Base-by-base conservation (phyloP, 1,139 yeast species). In the Protomyces arabidopsidicola region DNA sequence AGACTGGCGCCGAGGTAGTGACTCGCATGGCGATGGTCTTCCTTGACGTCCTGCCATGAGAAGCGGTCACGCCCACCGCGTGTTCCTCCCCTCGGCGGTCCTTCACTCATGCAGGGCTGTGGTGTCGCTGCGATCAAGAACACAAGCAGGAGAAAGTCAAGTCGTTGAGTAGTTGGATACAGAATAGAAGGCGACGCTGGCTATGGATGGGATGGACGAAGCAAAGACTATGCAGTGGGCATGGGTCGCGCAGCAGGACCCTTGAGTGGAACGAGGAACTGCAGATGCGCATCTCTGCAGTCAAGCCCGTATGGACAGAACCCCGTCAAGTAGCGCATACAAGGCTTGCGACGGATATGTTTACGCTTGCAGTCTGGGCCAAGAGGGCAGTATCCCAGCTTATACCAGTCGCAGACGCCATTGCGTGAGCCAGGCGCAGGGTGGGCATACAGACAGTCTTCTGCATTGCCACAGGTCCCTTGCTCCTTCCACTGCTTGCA, bases 401-500 rank as follows among this genome's bases (percentile, higher is more conserved):
- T 85, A 74, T 90, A 93, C 71, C 87, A 87, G 56, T 82, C 82
- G 72, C 99, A 93, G 66, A 87, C 88, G 0, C 97, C 96, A 24
- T 90, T 85, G 74, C 88, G 89, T 71, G 86, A 83, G 71, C 84
- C 86, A 3, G 97, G 97, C 73, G 90, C 97, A 31, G 91, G 85
- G 74, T 95, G 99, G 63, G 89, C 79, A 74, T 90, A 93, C 64
- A 90, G 84, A 73, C 99, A 95, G 72, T 95, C 99, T 1, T 97
- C 95, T 0, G 93, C 83, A 73, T 91, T 97, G 9, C 96, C 88
- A 75, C 98, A 95, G 72, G 83, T 87, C 5, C 98, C 98, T 73
- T 90, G 90, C 57, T 68, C 65, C 14, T 64, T 60, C 45, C 42
- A 64, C 42, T 53, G 60, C 55, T 60, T 60, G 75, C 98, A 95